phyloP scores from a whole-genome alignment of 345 rosid genomes.

The Isatis tinctoria region DNA sequence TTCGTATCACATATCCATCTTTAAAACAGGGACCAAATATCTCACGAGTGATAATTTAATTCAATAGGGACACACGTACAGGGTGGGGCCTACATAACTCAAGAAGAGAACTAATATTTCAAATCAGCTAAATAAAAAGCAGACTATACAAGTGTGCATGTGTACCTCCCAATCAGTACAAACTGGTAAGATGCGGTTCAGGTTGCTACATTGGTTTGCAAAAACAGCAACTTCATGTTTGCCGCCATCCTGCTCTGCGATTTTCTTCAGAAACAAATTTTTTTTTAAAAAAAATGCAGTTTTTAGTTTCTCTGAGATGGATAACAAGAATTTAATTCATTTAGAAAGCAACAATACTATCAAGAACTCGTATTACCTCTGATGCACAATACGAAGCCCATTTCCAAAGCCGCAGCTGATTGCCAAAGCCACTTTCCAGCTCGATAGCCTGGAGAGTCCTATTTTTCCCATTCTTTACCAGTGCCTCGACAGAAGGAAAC shows the following conservation, averaged over 20 bases:
- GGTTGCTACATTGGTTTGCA: constrained; percentile 87
- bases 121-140: neutral
- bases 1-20: neutral
- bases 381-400: constrained; percentile 97
- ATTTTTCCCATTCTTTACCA: constrained; percentile 73
- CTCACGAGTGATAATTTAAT: neutral
- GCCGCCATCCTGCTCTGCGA: constrained; percentile 78
- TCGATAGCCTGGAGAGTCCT: constrained; percentile 87
- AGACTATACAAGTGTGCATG: neutral
- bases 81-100: neutral
- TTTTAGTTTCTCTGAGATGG: neutral
- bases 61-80: constrained; percentile 2
- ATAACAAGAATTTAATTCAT: neutral
- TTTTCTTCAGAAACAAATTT: constrained; percentile 51
- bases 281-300: neutral
- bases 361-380: constrained; percentile 47
- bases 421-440: constrained; percentile 88
- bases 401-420: constrained; percentile 86
- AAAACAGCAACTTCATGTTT: constrained; percentile 85
- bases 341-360: constrained; percentile 14
- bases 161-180: constrained; percentile 98
- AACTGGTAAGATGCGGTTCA: constrained; percentile 77
- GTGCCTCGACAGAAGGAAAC: constrained; percentile 80
- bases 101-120: neutral
- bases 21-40: constrained; percentile 4